A percentile compares a stretch with the other conserved stretches of the same genome.
Conservation (phyloP, 371 early-diverging fungal species). For the Chytridiales sp. region DNA sequence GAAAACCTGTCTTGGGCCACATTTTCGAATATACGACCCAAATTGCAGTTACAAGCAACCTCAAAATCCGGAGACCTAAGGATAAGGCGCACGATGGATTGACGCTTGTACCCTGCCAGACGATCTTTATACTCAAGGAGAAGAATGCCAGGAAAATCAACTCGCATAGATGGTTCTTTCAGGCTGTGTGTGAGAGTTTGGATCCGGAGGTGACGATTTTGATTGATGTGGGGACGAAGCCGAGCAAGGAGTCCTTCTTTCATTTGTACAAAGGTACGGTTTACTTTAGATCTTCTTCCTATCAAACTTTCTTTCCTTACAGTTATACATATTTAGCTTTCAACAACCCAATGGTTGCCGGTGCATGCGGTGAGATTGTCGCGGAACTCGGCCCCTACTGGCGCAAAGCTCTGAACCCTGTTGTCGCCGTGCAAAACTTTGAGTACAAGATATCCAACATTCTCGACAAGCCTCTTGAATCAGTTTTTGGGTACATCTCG, state of each 20-base stretch:
- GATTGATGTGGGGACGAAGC: slow-evolving; percentile 89
- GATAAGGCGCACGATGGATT: neutral
- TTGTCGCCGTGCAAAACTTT: slow-evolving; percentile 87
- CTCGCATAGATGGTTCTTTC: slow-evolving; percentile 85
- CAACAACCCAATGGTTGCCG: slow-evolving; percentile 58
- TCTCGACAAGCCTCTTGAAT: slow-evolving; percentile 79
- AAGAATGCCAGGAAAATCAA: slow-evolving; percentile 84
- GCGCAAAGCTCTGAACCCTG: slow-evolving; percentile 74
- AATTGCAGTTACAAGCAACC: slow-evolving; percentile 33
- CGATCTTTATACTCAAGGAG: slow-evolving; percentile 82
- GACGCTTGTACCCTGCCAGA: slow-evolving; percentile 68
- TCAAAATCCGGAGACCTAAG: neutral
- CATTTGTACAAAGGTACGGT: slow-evolving; percentile 72
- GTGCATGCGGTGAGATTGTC: slow-evolving; percentile 61
- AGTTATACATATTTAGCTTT: slow-evolving; percentile 27
- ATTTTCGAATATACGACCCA: slow-evolving; percentile 52
- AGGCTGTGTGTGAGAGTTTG: slow-evolving; percentile 66
- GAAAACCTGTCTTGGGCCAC: slow-evolving; percentile 41
- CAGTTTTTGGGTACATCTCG: slow-evolving; percentile 80
- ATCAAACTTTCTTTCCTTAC: neutral
- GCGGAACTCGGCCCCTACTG: slow-evolving; percentile 51
- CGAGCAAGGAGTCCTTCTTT: slow-evolving; percentile 78
- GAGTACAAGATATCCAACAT: slow-evolving; percentile 73
- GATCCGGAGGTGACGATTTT: slow-evolving; percentile 72
- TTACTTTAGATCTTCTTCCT: neutral